Evolutionary conservation across 148 eudicot species (phyloP).

Genomic region (Cornus kousa): DNA sequence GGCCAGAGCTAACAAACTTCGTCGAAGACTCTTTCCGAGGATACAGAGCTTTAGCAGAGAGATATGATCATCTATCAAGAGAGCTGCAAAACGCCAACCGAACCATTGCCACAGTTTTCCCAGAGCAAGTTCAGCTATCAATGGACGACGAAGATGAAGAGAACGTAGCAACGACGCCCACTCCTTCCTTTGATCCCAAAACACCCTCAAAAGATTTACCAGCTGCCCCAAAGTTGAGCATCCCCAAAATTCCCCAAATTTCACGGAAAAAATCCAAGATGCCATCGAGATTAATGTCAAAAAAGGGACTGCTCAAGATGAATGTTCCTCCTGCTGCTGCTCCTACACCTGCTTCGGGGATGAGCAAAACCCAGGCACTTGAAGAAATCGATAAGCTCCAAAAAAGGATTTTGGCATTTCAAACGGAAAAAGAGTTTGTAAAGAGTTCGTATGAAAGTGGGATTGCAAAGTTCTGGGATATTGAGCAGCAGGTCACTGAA

Average conservation of each 20-base stretch:
- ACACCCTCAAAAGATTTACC: slow-evolving; percentile 23
- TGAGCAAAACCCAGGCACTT: slow-evolving; percentile 56
- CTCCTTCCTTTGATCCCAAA: slow-evolving; percentile 27
- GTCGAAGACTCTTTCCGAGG: slow-evolving; percentile 77
- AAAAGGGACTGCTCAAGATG: slow-evolving; percentile 50
- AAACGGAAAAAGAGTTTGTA: slow-evolving; percentile 71
- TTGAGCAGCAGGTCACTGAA: slow-evolving; percentile 56
- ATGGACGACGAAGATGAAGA: slow-evolving; percentile 69
- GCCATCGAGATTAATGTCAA: slow-evolving; percentile 51
- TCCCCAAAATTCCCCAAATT: slow-evolving; percentile 40
- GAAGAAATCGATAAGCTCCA: slow-evolving; percentile 59
- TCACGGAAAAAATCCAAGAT: slow-evolving; percentile 27
- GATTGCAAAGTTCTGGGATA: slow-evolving; percentile 55
- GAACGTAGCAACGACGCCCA: slow-evolving; percentile 16
- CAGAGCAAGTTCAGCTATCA: slow-evolving; percentile 57
- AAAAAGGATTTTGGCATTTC: slow-evolving; percentile 61
- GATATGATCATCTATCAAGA: slow-evolving; percentile 75
- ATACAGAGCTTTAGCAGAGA: slow-evolving; percentile 81
- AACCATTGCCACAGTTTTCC: slow-evolving; percentile 68
- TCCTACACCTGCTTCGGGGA: slow-evolving; percentile 32
- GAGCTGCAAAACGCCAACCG: slow-evolving; percentile 83
- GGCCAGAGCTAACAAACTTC: slow-evolving; percentile 71
- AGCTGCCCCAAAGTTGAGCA: slow-evolving; percentile 27
- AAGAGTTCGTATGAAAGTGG: slow-evolving; percentile 63
- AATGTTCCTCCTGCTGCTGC: slow-evolving; percentile 22